Evolutionary conservation across 768 basidiomycete species (phyloP), one percentile per base, ranked within the genome.

Genomic region (Leucosporidium scottii): DNA sequence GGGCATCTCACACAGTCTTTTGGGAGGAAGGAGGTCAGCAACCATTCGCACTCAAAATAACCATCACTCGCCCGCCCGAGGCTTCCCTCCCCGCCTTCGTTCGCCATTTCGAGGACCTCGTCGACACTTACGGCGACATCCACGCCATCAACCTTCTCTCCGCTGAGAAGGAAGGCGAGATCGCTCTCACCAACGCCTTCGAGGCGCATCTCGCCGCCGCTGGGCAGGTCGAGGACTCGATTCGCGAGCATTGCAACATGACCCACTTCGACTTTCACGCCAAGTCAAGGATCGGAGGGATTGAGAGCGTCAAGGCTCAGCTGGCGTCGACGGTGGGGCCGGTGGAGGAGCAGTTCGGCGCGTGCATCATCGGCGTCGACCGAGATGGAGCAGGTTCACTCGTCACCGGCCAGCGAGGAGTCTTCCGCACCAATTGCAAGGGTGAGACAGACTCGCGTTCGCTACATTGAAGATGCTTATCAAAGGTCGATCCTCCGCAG

Each of bases 11-110:
- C 17, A 56, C 75, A 93, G 92, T 98, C 66, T 99, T 99, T 77
- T 99, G 96, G 96, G 94, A 98, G 77, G 94, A 99, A 75, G 92
- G 94, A 79, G 93, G 91, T 31, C 78, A 93, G 50, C 91, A 93
- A 76, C 93, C 94, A 0, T 93, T 99, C 75, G 48, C 92, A 91
- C 72, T 85, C 86, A 64, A 70, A 60, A 91, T 99, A 51, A 93
- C 97, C 76, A 91, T 99, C 69, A 93, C 92, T 18, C 87, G 93
- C 18, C 94, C 96, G 1, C 88, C 91, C 73, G 76, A 79, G 50
- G 91, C 93, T 4, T 93, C 93, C 1, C 94, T 98, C 73, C 93
- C 93, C 12, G 96, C 96, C 1, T 99, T 99, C 76, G 90, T 97
- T 72, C 86, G 90, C 49, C 96, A 99, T 79, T 90, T 97, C 66